Base-by-base conservation (phyloP, 257 asterid species). In the Leonotis leonurus region DNA sequence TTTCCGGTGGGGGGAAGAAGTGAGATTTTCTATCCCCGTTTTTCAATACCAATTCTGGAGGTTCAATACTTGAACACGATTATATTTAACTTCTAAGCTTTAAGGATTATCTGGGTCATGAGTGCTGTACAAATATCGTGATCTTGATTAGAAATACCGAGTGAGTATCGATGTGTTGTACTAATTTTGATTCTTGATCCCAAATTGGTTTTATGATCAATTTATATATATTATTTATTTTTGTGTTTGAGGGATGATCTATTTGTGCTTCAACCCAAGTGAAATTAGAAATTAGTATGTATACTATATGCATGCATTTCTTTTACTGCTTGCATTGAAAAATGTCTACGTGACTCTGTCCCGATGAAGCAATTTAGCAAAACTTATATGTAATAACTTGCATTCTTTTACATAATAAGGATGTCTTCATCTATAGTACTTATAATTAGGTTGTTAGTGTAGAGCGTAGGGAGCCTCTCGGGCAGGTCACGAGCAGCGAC, bases 1-100 rank as follows among this genome's bases (percentile, higher is more conserved):
- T 89, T 41, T 89, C 99, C 16, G 90, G 99, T 33, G 97, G 99
- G 5, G 97, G 97, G 40, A 92, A 89, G 95, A 93, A 93, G 82
- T 93, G 86, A 83, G 69, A 54, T 50, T 62, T 50, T 45, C 62
- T 16, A 43, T 25, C 39, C 39, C 39, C 58, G 36, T 64, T 72
- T 70, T 62, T 24, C 62, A 22, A 18, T 50, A 26, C 67, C 77
- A 57, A 56, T 56, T 67, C 49, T 61, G 33, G 37, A 64, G 48
- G 59, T 67, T 51, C 70, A 56, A 50, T 64, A 57, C 27, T 66
- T 62, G 69, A 72, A 59, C 22, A 32, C 33, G 8, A 8, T 36
- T 8, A 62, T 57, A 21, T 35, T 48, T 41, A 22, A 35, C 46
- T 68, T 56, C 55, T n/a, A n/a, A n/a, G n/a, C n/a, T 44, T 30